Evolutionary conservation across 495 filamentous ascomycete genomes (phyloP).

Genomic region (Penicillium steckii): DNA sequence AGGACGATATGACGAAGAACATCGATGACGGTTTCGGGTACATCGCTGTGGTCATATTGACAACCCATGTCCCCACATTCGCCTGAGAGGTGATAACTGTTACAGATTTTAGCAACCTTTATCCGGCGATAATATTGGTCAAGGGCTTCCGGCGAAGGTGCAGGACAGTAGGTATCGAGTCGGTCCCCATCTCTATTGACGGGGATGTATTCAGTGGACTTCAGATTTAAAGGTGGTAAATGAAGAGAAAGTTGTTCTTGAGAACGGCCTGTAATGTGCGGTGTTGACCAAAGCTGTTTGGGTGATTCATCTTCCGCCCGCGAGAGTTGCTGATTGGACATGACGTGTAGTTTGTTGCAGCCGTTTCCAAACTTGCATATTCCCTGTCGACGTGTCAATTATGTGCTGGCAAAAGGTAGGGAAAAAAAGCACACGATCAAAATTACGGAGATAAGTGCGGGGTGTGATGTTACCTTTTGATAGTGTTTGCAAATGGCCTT

Average conservation of each 20-base stretch:
- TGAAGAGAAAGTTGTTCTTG: conserved; percentile 23
- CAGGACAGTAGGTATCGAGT: conserved; percentile 37
- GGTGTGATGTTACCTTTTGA: conserved; percentile 30
- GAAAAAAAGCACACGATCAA: too few species aligned
- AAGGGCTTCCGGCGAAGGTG: conserved; percentile 25
- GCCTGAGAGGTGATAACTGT: conserved; percentile 41
- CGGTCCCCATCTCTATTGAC: conserved; percentile 45
- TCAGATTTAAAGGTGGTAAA: conserved; percentile 23
- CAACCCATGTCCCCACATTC: conserved; percentile 38
- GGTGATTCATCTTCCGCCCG: conserved; percentile 18
- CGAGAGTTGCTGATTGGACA: conserved; percentile 28
- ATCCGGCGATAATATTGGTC: conserved; percentile 32
- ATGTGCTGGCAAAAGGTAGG: not conserved
- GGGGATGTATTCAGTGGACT: conserved; percentile 35
- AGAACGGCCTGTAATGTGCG: conserved; percentile 19
- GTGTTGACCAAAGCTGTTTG: conserved; percentile 17
- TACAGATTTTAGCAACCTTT: conserved; percentile 41
- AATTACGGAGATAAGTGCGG: not conserved
- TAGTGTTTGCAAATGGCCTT: conserved; percentile 38
- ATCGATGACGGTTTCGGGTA: conserved; percentile 28
- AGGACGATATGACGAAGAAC: conserved; percentile 40
- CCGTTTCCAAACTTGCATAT: conserved; percentile 38
- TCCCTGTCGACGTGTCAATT: conserved; percentile 22
- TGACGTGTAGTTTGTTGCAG: conserved; percentile 40
- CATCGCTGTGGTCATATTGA: conserved; percentile 37